These are phyloP conservation scores for Trifolium subterraneum DNA, from an alignment of 306 rosid genomes.

Conservation along the genomic window DNA sequence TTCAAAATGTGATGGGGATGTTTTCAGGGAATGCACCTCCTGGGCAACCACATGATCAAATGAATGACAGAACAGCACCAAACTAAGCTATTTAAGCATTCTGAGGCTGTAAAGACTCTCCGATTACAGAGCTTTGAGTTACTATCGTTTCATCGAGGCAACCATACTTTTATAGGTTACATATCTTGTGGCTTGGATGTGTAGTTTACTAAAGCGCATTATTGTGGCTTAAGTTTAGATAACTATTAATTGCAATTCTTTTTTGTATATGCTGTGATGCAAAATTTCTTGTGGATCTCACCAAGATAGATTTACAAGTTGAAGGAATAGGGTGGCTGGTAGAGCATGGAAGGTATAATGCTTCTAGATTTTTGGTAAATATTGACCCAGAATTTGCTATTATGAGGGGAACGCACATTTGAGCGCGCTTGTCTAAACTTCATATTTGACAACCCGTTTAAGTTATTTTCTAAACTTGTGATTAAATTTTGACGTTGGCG, in stretches of 20 bases:
- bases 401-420: no score
- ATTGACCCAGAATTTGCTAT: background rate
- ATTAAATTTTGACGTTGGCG: background rate
- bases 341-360: background rate
- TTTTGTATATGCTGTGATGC: constrained; percentile 9
- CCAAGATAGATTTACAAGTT: background rate
- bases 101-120: constrained; percentile 32
- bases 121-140: constrained; percentile 14
- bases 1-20: constrained; percentile 77
- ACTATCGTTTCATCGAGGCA: background rate
- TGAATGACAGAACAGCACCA: constrained; percentile 59
- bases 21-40: constrained; percentile 56
- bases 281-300: background rate
- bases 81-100: constrained; percentile 46
- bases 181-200: constrained; percentile 15
- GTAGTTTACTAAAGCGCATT: background rate
- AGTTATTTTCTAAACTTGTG: background rate
- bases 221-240: background rate
- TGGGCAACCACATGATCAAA: constrained; percentile 56
- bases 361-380: background rate
- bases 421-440: background rate
- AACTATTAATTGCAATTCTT: background rate
- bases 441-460: background rate
- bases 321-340: background rate
- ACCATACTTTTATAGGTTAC: background rate